These are phyloP conservation scores for Cryptococcus sp. DNA, from an alignment of 1,284 basidiomycete genomes.

Conservation along the genomic window DNA sequence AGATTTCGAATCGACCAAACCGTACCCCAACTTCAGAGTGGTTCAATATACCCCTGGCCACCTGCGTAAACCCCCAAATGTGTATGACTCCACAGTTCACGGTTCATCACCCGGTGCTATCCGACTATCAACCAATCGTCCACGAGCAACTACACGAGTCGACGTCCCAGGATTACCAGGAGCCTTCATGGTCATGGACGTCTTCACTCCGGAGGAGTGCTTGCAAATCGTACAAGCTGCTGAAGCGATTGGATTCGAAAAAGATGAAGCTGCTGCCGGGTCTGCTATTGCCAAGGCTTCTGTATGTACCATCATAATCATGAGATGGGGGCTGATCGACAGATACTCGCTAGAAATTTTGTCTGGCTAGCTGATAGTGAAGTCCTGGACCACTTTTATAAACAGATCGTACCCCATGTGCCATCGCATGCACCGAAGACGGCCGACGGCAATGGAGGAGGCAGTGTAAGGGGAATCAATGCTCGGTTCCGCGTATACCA, in stretches of 20 bases:
- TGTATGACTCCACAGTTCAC: slow-evolving; percentile 54
- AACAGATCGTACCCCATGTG: slow-evolving; percentile 50
- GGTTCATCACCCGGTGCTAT: slow-evolving; percentile 49
- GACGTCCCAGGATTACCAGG: slow-evolving; percentile 51
- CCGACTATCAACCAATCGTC: slow-evolving; percentile 35
- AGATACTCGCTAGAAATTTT: slow-evolving; percentile 54
- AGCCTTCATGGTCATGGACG: slow-evolving; percentile 53
- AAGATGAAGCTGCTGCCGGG: slow-evolving; percentile 54
- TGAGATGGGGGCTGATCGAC: background rate
- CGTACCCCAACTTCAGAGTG: slow-evolving; percentile 30
- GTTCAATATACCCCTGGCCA: slow-evolving; percentile 47
- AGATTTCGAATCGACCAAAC: slow-evolving; percentile 14
- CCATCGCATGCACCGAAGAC: slow-evolving; percentile 37
- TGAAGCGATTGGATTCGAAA: slow-evolving; percentile 52
- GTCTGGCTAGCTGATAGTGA: slow-evolving; percentile 55
- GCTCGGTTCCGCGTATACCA: slow-evolving; percentile 54
- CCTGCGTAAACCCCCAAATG: slow-evolving; percentile 51
- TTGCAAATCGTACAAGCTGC: slow-evolving; percentile 51
- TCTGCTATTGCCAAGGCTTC: slow-evolving; percentile 51
- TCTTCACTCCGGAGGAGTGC: slow-evolving; percentile 53
- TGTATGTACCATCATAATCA: slow-evolving; percentile 22
- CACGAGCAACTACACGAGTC: slow-evolving; percentile 18
- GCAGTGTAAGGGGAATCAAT: slow-evolving; percentile 55
- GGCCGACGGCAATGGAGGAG: slow-evolving; percentile 44
- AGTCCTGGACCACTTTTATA: slow-evolving; percentile 51